Evolutionary conservation across 2,329 filamentous ascomycete species (phyloP).

Genomic region (Clarireedia paspali): DNA sequence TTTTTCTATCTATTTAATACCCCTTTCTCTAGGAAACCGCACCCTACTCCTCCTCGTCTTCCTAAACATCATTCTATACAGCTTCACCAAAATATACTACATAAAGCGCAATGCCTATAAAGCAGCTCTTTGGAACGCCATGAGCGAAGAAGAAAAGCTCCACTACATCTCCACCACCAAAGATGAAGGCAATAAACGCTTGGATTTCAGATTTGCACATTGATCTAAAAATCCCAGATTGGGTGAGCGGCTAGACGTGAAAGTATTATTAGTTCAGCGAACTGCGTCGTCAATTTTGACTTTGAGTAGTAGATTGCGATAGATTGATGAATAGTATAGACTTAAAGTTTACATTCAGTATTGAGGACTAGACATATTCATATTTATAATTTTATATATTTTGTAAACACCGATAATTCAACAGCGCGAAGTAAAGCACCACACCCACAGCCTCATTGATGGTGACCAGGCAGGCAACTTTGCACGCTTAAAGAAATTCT

Average conservation of each 20-base stretch:
- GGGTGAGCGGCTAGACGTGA: background rate
- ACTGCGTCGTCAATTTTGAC: too few relatives aligned
- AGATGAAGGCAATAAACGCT: conserved; percentile 35
- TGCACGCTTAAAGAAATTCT: background rate
- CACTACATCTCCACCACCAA: conserved; percentile 37
- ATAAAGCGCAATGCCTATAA: conserved; percentile 34
- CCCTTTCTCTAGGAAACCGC: conserved; percentile 38
- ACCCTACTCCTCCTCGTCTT: conserved; percentile 43
- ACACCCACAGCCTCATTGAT: background rate
- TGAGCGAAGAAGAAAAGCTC: conserved; percentile 38
- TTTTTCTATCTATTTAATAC: background rate
- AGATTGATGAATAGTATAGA: too few relatives aligned
- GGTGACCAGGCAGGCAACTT: background rate
- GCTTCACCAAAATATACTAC: conserved; percentile 40
- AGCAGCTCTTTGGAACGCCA: conserved; percentile 35
- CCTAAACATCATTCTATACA: conserved; percentile 39
- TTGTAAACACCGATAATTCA: too few relatives aligned
- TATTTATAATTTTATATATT: too few relatives aligned
- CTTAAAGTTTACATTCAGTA: too few relatives aligned
- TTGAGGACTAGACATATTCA: too few relatives aligned
- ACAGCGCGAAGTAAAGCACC: too few relatives aligned
- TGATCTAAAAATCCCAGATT: background rate
- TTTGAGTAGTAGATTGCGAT: too few relatives aligned
- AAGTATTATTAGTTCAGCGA: background rate
- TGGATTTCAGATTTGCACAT: conserved; percentile 19